Evolutionary conservation across 352 stramenopile genomes (phyloP), one percentile per base, ranked within the genome.

Genomic region (Peronospora destructor): DNA sequence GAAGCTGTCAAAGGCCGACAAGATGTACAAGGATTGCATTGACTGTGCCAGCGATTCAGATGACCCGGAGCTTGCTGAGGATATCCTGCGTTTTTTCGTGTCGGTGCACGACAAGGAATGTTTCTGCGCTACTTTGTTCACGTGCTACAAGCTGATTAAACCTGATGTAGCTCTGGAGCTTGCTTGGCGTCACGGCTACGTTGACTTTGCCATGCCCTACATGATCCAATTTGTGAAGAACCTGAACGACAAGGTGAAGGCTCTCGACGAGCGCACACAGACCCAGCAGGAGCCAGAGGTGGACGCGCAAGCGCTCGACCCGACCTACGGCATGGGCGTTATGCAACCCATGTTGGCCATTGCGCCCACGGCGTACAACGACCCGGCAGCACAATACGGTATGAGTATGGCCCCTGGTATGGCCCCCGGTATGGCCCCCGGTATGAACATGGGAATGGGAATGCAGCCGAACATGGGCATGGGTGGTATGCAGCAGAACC

Each of bases 11-110:
- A 99, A 99, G 89, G 92, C 91, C 30, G 96, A 99, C 81, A 98
- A 98, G 62, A 99, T 99, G 96, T 99, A 98, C 91, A 99, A 99
- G 80, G 97, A 99, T 57, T 98, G 95, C 65, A 99, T 99, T 59
- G 96, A 99, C 62, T 99, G 96, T 49, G 96, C 95, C 21, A 95
- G 94, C 30, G 91, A 98, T 65, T 99, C 95, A 45, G 81, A 89
- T 32, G 94, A 98, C 60, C 65, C 77, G 30, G 94, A 98, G 29
- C 87, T 98, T 17, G 96, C 96, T 17, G 96, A 99, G 63, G 91
- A 97, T 46, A 87, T 99, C 39, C 72, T 99, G 35, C 87, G 95
- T 35, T 99, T 98, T 85, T 99, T 99, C 68, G 97, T 98, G 34
- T 95, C 96, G 50, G 95, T 97, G 42, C 93, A 96, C 49, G 97